Evolutionary conservation across 495 filamentous ascomycete genomes (phyloP), one percentile per base, ranked within the genome.

Genomic region (Paragyromitra xinjiangensis): DNA sequence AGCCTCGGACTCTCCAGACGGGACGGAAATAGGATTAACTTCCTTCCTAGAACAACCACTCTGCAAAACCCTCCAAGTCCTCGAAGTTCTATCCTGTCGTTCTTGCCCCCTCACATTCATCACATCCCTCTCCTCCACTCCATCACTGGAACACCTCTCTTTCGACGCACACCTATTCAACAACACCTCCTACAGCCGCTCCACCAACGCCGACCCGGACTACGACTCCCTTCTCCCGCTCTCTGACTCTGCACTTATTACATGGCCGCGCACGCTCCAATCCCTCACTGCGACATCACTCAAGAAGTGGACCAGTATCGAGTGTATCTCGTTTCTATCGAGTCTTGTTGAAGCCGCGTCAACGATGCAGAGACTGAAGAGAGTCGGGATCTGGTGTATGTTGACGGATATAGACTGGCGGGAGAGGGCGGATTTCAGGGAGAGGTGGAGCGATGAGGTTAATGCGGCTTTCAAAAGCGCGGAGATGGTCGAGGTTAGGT

Each of bases 381-480:
- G 14, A 0, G 3, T 79, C 8, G 24, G 42, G n/a, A 48, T 79
- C 7, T 72, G 77, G 74, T 56, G 58, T 22, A 72, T 78, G 19
- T 48, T 79, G 3, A 48, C 74, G 14, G 73, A 78, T 11, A 71
- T 79, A 19, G 65, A 78, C 34, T 79, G 77, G 77, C 45, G 77
- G 3, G 24, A 61, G 64, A 39, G 77, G 9, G 75, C 73, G 2
- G 55, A 24, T 59, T 79, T 79, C 1, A 56, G 77, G 0, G 82
- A 82, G 37, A 81, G 77, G 26, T 92, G 90, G 87, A 82, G 85
- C 64, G 84, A 92, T 63, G 91, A 86, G 81, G 90, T 96, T 87
- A 94, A 92, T 82, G 87, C 95, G 12, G 94, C 93, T 9, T 97
- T 96, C 85, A 87, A 89, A 24, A 85, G 80, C n/a, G 84, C 84